Evolutionary conservation across 2,329 filamentous ascomycete genomes (phyloP).

Genomic region (Alternaria gaisen): DNA sequence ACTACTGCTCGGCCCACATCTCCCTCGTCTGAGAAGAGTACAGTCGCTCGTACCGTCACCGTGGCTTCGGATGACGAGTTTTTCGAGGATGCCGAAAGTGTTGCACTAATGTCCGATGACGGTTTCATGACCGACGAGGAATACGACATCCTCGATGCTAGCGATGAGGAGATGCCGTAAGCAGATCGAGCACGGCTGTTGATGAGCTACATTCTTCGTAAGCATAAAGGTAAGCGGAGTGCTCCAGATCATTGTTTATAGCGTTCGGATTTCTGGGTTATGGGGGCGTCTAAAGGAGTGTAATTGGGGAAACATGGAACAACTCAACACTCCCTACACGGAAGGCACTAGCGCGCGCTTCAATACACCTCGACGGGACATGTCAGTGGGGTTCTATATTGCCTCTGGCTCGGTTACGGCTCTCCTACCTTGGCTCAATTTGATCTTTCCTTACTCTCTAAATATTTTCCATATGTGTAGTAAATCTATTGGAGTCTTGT

Average conservation of each 20-base stretch:
- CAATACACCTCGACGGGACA: slow-evolving; percentile 11
- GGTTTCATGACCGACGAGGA: slow-evolving; percentile 97
- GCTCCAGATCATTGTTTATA: slow-evolving; percentile 11
- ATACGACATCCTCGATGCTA: slow-evolving; percentile 96
- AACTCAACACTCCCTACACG: slow-evolving; percentile 8
- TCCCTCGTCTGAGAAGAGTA: slow-evolving; percentile 37
- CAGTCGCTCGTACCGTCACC: slow-evolving; percentile 43
- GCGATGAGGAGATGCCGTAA: slow-evolving; percentile 74
- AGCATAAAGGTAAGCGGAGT: slow-evolving; percentile 2
- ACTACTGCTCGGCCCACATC: slow-evolving; percentile 41
- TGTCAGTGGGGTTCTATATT: not conserved
- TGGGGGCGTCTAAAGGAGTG: slow-evolving; percentile 8
- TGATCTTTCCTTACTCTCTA: slow-evolving; percentile 9
- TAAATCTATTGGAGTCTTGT: slow-evolving; percentile 12
- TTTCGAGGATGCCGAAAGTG: slow-evolving; percentile 67
- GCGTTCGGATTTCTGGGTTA: slow-evolving; percentile 9
- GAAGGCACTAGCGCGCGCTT: slow-evolving; percentile 16
- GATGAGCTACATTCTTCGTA: not conserved
- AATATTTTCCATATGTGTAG: slow-evolving; percentile 12
- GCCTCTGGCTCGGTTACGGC: slow-evolving; percentile 2
- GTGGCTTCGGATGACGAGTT: slow-evolving; percentile 61
- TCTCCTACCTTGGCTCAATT: slow-evolving; percentile 16
- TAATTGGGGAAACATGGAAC: not conserved
- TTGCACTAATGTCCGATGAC: slow-evolving; percentile 65
- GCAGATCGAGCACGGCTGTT: not conserved